Evolutionary conservation across 2,329 filamentous ascomycete species (phyloP), one percentile per base, ranked within the genome.

Genomic region (Cladosporium halotolerans): DNA sequence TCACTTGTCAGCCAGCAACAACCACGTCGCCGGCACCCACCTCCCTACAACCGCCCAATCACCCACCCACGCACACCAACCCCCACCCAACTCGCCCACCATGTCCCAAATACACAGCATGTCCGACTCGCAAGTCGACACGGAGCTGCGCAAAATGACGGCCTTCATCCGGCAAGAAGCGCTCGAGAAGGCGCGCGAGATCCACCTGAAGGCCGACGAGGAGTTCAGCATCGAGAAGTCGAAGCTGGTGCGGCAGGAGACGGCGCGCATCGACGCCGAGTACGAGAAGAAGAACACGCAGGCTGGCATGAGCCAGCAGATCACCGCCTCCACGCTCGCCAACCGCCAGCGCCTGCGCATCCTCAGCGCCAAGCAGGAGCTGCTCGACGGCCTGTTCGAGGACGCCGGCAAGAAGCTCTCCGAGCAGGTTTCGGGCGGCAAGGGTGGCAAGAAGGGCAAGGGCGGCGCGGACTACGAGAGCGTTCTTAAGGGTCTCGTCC

Each of bases 281-380:
- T 99, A 96, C 81, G 88, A 92, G 76, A 97, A 96, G 84, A 97
- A 97, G 79, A 95, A 95, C 83, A 99, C 96, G 80, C 88, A 95
- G 76, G 92, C 93, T 66, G 83, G 87, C 78, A 95, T 97, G 89
- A 92, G 89, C 59, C 93, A 97, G 81, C 93, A 99, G 78, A 97
- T 97, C 77, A 95, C 91, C 60, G 88, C 88, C 69, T 97, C 91
- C 60, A 97, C 91, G 58, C 85, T 96, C 58, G 82, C 91, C 75
- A 99, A 99, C 81, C 95, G 96, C 80, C 93, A 89, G 55, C 84
- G 93, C 57, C 84, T 99, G 73, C 86, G 86, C 70, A 86, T 99
- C 53, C 84, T 99, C 55, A 81, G 81, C 59, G 87, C 90, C 55
- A 83, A 91, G 65, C 93, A 99, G 79, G 86, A 92, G 73, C 77